These are phyloP conservation scores for Austroboletus niveus DNA, from an alignment of 1,284 basidiomycete species.

Conservation along the genomic window DNA sequence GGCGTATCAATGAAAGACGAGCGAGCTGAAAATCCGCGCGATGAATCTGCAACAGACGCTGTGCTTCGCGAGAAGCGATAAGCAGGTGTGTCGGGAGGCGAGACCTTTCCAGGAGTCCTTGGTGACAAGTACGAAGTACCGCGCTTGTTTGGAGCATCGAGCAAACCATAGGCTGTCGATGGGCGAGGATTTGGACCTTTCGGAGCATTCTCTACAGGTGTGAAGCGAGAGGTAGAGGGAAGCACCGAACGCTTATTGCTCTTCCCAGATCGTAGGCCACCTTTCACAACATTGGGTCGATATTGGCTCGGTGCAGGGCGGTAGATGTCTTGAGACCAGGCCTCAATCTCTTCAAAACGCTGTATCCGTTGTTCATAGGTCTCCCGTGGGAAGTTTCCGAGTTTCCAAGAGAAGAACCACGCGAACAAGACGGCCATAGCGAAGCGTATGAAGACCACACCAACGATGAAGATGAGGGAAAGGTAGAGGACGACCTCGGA, in stretches of 20 bases:
- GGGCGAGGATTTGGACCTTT: slow-evolving; percentile 66
- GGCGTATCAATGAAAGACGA: slow-evolving; percentile 58
- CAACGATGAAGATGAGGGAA: slow-evolving; percentile 96
- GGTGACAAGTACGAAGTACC: slow-evolving; percentile 58
- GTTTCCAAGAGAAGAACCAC: slow-evolving; percentile 95
- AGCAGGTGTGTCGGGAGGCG: slow-evolving; percentile 75
- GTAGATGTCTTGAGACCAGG: slow-evolving; percentile 97
- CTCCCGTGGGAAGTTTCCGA: slow-evolving; percentile 93
- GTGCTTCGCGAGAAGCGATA: slow-evolving; percentile 79
- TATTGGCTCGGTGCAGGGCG: slow-evolving; percentile 89
- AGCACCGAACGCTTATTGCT: slow-evolving; percentile 60
- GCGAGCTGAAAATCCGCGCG: slow-evolving; percentile 36
- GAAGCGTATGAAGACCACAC: slow-evolving; percentile 95
- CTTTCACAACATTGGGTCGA: slow-evolving; percentile 84
- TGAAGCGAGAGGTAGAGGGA: slow-evolving; percentile 84
- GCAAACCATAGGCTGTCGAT: slow-evolving; percentile 71
- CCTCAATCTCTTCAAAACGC: slow-evolving; percentile 89
- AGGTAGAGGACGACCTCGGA: slow-evolving; percentile 93
- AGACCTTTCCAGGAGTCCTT: slow-evolving; percentile 46
- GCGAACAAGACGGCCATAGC: slow-evolving; percentile 95
- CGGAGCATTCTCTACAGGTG: slow-evolving; percentile 70
- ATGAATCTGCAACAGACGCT: slow-evolving; percentile 60
- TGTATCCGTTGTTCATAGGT: slow-evolving; percentile 94
- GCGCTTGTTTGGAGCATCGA: slow-evolving; percentile 66
- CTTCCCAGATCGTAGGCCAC: slow-evolving; percentile 53